These are phyloP conservation scores for Aspergillus ruber DNA, from an alignment of 2,329 filamentous ascomycete genomes.

Conservation along the genomic window DNA sequence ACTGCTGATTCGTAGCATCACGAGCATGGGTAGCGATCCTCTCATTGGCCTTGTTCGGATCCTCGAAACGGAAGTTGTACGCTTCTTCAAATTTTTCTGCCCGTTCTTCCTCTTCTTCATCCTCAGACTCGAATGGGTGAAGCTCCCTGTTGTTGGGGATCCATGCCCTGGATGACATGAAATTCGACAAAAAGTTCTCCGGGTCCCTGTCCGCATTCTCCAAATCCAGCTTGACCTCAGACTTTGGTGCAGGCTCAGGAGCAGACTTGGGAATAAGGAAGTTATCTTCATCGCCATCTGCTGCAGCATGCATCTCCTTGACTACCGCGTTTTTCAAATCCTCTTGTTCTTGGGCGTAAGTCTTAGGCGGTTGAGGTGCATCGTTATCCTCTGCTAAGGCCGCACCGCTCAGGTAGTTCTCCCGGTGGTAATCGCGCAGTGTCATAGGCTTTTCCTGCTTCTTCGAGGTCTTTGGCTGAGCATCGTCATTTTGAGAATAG, in stretches of 20 bases:
- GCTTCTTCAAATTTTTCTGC: slow-evolving; percentile 87
- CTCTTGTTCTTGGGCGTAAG: slow-evolving; percentile 85
- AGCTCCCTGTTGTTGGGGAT: slow-evolving; percentile 62
- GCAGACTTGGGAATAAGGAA: slow-evolving; percentile 70
- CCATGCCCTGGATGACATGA: slow-evolving; percentile 89
- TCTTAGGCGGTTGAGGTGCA: slow-evolving; percentile 47
- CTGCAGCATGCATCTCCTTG: slow-evolving; percentile 68
- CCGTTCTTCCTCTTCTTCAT: slow-evolving; percentile 65
- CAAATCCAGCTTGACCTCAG: slow-evolving; percentile 59
- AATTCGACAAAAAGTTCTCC: slow-evolving; percentile 89
- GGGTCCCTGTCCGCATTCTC: slow-evolving; percentile 78
- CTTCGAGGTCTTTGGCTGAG: slow-evolving; percentile 26
- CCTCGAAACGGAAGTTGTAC: slow-evolving; percentile 94
- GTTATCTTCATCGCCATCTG: slow-evolving; percentile 56
- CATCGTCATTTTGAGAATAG: slow-evolving; percentile 60
- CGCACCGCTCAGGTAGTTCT: slow-evolving; percentile 74
- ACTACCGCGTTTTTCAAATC: slow-evolving; percentile 71
- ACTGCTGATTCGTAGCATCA: slow-evolving; percentile 73
- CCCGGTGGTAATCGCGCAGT: slow-evolving; percentile 82
- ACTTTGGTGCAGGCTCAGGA: slow-evolving; percentile 26
- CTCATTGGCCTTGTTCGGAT: slow-evolving; percentile 81
- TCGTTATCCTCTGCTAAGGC: slow-evolving; percentile 49
- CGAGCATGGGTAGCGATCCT: slow-evolving; percentile 81
- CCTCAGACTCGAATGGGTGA: slow-evolving; percentile 85
- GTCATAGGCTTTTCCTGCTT: slow-evolving; percentile 79